Conservation (phyloP, 1,284 basidiomycete genomes). For the Ustilago xerochloae region DNA sequence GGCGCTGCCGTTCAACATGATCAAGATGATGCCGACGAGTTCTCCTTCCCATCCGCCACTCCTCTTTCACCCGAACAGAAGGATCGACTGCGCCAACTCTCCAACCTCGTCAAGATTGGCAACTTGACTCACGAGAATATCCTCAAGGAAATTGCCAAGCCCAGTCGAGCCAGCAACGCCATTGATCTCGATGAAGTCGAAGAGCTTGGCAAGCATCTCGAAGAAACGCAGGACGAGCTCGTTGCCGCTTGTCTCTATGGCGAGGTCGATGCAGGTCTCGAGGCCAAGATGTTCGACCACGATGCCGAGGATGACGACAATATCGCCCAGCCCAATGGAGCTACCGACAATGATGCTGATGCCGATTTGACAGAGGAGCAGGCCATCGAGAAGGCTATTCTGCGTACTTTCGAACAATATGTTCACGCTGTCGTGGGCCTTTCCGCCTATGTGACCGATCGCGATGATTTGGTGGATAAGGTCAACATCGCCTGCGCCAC, state of each 20-base stretch:
- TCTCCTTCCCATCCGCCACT: slow-evolving; percentile 36
- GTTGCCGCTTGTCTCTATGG: slow-evolving; percentile 53
- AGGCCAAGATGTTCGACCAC: slow-evolving; percentile 41
- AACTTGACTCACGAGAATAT: slow-evolving; percentile 46
- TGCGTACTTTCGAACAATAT: slow-evolving; percentile 50
- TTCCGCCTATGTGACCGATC: slow-evolving; percentile 42
- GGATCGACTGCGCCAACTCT: slow-evolving; percentile 37
- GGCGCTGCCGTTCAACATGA: slow-evolving; percentile 8
- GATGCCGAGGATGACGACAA: slow-evolving; percentile 18
- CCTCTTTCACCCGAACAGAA: slow-evolving; percentile 38
- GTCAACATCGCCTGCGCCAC: slow-evolving; percentile 37
- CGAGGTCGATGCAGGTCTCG: slow-evolving; percentile 44
- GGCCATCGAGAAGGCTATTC: slow-evolving; percentile 45
- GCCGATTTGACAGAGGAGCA: slow-evolving; percentile 42
- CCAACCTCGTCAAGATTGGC: slow-evolving; percentile 52
- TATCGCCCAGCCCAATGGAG: slow-evolving; percentile 2
- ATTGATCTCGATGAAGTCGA: slow-evolving; percentile 49
- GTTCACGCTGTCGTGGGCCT: slow-evolving; percentile 35
- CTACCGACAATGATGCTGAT: slow-evolving; percentile 18
- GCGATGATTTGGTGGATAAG: slow-evolving; percentile 37
- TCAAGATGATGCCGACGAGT: slow-evolving; percentile 28
- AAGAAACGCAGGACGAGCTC: slow-evolving; percentile 56
- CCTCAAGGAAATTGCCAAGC: slow-evolving; percentile 40
- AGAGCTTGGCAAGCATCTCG: slow-evolving; percentile 44
- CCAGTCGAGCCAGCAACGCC: neutral